These are phyloP conservation scores for Oemleria cerasiformis DNA, from an alignment of 306 rosid genomes.

Conservation along the genomic window DNA sequence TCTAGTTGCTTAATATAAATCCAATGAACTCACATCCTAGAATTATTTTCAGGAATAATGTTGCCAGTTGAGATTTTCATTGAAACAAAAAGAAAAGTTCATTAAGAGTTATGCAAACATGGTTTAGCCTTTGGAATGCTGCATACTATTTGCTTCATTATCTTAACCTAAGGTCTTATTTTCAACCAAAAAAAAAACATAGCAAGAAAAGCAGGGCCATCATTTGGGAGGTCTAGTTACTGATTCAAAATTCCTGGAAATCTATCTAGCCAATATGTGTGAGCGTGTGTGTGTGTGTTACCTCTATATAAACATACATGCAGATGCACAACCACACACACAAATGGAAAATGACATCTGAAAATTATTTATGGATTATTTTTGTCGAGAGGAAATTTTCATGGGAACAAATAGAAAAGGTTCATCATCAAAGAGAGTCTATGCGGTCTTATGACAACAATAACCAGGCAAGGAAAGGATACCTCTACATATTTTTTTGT, in stretches of 20 bases:
- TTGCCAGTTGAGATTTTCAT: no score
- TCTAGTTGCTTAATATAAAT: no score
- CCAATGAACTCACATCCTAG: no score
- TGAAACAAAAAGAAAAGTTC: no score
- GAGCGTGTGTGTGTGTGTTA: no score
- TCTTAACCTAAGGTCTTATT: no score
- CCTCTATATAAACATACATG: background rate
- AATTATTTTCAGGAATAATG: no score
- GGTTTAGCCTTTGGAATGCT: no score
- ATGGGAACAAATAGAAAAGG: background rate
- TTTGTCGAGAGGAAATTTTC: background rate
- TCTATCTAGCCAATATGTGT: background rate
- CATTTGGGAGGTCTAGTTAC: background rate
- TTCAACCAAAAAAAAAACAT: no score
- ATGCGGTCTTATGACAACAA: background rate
- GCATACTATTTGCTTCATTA: no score
- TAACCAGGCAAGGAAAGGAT: background rate
- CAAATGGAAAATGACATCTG: background rate
- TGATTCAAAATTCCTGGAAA: background rate
- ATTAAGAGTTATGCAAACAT: no score
- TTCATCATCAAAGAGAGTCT: background rate
- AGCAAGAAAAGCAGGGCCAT: no score
- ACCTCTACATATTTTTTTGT: background rate
- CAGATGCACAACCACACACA: background rate
- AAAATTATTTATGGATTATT: background rate